These are phyloP conservation scores for Penicillium sp. DNA, from an alignment of 2,329 filamentous ascomycete species.

Conservation along the genomic window DNA sequence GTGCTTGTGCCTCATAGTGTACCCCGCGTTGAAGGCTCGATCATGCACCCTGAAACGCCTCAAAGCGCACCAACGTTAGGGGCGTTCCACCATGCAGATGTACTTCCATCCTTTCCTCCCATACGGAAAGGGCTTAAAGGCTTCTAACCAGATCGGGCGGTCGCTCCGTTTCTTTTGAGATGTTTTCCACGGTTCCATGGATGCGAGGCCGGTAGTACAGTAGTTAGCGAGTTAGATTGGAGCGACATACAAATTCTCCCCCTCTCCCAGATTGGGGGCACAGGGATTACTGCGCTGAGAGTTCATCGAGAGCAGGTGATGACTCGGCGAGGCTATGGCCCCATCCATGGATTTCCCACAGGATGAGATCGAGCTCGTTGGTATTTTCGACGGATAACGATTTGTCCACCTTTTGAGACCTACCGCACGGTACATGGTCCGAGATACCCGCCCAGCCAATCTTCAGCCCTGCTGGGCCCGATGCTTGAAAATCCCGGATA, in stretches of 20 bases:
- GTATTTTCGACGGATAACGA: slow-evolving; percentile 4
- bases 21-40: too few species aligned
- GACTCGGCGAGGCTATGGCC: too few species aligned
- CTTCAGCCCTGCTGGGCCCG: slow-evolving; percentile 11
- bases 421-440: slow-evolving; percentile 6
- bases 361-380: too few species aligned
- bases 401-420: slow-evolving; percentile 8
- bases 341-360: too few species aligned
- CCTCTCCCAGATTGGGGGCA: neutral
- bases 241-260: slow-evolving; percentile 4
- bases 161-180: slow-evolving; percentile 11
- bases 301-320: too few species aligned
- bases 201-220: slow-evolving; percentile 2
- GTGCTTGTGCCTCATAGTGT: too few species aligned
- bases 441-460: slow-evolving; percentile 14
- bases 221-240: slow-evolving; percentile 1
- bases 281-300: too few species aligned
- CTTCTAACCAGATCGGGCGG: slow-evolving; percentile 8
- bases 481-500: slow-evolving; percentile 7
- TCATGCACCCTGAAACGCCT: too few species aligned
- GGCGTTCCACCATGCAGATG: too few species aligned
- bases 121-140: slow-evolving; percentile 4
- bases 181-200: slow-evolving; percentile 13
- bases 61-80: too few species aligned
- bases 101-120: too few species aligned